These are phyloP conservation scores for Calonectria honghensis DNA, from an alignment of 2,329 filamentous ascomycete genomes.

Conservation along the genomic window DNA sequence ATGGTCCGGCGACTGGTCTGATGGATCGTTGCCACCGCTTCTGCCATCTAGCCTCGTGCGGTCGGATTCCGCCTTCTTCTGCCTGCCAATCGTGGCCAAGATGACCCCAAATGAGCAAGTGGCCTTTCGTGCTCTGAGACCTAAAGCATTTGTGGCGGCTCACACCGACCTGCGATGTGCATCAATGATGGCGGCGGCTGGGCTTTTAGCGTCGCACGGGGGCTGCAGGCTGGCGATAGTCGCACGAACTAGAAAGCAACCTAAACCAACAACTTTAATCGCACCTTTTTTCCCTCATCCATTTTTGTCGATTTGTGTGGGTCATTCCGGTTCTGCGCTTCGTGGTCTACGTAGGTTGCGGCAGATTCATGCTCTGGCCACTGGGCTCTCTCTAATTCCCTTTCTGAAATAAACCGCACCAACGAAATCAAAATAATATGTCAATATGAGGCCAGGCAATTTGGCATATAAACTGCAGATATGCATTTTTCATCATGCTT, in stretches of 20 bases:
- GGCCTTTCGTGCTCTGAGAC: not conserved
- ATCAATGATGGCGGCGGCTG: not conserved
- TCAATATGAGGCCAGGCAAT: not conserved
- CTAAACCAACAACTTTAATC: constrained; percentile 14
- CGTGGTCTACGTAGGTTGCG: not conserved
- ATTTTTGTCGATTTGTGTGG: not conserved
- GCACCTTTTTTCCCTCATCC: not conserved
- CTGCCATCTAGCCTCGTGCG: not conserved
- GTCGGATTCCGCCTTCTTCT: not conserved
- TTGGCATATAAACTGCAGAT: not conserved
- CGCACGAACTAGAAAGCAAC: constrained; percentile 5
- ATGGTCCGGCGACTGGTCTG: not conserved
- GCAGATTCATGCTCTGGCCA: not conserved
- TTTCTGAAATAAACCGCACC: not conserved
- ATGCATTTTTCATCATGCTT: not conserved
- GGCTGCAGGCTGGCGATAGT: constrained; percentile 4
- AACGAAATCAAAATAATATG: not conserved
- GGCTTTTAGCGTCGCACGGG: not conserved
- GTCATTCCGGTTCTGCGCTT: not conserved
- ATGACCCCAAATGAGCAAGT: not conserved
- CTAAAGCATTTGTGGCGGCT: not conserved
- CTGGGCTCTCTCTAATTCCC: not conserved
- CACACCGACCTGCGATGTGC: not conserved
- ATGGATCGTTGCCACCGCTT: not conserved
- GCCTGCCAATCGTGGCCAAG: not conserved